phyloP scores from a whole-genome alignment of 1,284 basidiomycete genomes.

The Fomitopsis palustris region DNA sequence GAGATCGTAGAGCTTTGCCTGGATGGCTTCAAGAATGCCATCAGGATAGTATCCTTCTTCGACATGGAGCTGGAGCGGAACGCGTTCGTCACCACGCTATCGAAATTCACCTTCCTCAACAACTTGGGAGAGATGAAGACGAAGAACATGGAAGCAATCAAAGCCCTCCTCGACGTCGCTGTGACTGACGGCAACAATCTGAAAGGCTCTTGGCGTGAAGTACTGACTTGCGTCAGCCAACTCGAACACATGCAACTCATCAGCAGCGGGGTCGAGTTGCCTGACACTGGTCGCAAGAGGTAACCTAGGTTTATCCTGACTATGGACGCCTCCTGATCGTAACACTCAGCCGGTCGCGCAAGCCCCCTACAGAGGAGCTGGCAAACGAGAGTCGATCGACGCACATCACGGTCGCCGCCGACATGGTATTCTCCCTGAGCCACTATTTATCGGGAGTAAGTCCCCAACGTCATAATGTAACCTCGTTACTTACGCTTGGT shows the following conservation, averaged over 20 bases:
- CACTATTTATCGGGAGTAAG: slow-evolving; percentile 91
- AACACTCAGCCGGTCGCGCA: slow-evolving; percentile 48
- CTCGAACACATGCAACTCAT: slow-evolving; percentile 97
- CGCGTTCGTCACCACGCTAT: slow-evolving; percentile 96
- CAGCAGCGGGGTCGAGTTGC: slow-evolving; percentile 79
- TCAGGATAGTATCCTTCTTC: slow-evolving; percentile 91
- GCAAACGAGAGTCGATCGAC: slow-evolving; percentile 96
- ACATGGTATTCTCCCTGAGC: slow-evolving; percentile 98
- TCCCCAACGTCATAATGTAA: slow-evolving; percentile 16
- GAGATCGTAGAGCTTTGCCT: slow-evolving; percentile 91
- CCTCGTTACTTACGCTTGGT: slow-evolving; percentile 2
- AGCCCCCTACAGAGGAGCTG: slow-evolving; percentile 86
- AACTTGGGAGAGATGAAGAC: slow-evolving; percentile 97
- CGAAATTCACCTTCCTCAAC: slow-evolving; percentile 95
- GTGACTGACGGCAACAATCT: slow-evolving; percentile 92
- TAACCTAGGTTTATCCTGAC: slow-evolving; percentile 33
- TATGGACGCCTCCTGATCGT: not conserved
- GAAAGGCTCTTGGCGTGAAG: slow-evolving; percentile 94
- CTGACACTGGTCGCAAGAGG: slow-evolving; percentile 78
- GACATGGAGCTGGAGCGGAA: slow-evolving; percentile 94
- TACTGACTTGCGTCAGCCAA: slow-evolving; percentile 93
- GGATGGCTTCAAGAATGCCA: slow-evolving; percentile 92
- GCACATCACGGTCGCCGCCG: slow-evolving; percentile 97
- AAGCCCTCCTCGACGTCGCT: slow-evolving; percentile 88
- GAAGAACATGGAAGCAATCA: slow-evolving; percentile 99